Percentiles rank a stretch among this genome's conserved stretches.
phyloP scores from a whole-genome alignment of 2,329 filamentous ascomycete species.

The Apiospora pterosperma region DNA sequence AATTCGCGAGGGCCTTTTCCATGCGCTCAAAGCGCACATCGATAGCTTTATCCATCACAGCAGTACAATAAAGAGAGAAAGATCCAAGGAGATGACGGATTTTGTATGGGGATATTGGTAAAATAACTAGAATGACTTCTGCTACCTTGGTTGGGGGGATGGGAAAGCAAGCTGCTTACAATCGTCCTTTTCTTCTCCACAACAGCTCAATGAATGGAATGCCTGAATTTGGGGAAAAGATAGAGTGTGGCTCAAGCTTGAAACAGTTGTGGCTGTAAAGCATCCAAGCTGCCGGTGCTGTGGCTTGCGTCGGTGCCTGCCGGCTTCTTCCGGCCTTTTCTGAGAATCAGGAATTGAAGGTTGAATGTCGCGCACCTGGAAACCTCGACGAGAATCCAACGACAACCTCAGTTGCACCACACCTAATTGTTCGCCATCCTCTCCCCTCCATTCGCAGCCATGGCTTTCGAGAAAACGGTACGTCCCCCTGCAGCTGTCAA shows the following conservation, averaged over 20 bases:
- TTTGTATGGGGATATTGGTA: background rate
- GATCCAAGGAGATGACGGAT: background rate
- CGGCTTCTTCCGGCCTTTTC: background rate
- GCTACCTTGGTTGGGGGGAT: background rate
- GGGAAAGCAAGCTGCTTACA: background rate
- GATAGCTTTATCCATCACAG: slow-evolving; percentile 55
- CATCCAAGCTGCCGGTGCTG: background rate
- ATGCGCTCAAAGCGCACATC: slow-evolving; percentile 63
- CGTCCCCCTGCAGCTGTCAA: background rate
- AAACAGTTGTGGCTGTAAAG: background rate
- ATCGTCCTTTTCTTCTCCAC: background rate
- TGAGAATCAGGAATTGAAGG: background rate
- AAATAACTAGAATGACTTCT: background rate
- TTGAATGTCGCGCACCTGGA: background rate
- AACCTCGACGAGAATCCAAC: background rate
- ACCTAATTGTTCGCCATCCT: background rate
- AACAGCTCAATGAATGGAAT: background rate
- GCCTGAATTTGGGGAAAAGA: background rate
- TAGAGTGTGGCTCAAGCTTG: background rate
- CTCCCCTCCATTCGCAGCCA: background rate
- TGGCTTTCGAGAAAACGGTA: slow-evolving; percentile 1
- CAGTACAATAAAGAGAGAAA: too few species aligned
- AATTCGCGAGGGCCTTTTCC: slow-evolving; percentile 61
- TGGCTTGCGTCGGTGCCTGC: slow-evolving; percentile 8
- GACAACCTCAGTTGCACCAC: background rate